Base-by-base conservation (phyloP, 2,329 filamentous ascomycete genomes). In the Penicillium frequentans region DNA sequence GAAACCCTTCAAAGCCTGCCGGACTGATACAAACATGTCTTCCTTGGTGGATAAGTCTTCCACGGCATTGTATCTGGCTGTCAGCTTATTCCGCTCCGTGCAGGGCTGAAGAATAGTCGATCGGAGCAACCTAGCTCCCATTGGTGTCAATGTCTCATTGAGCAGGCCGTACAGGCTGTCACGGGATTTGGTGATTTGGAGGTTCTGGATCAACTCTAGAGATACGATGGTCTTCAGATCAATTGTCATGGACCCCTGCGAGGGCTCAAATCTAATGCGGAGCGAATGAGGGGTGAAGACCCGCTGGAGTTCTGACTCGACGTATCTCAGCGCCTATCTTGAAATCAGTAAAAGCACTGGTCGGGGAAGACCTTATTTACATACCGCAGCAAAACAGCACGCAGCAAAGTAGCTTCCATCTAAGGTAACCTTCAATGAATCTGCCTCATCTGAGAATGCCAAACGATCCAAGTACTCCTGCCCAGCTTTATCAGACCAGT, bases 221-320 rank as follows among this genome's bases (percentile, higher is more conserved):
- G 91, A 91, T 37, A 88, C 84, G 27, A 97, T 91, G 0, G 93
- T 96, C 0, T 91, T 89, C 2, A 95, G 82, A 67, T 97, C 93
- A 65, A 98, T 96, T 84, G 96, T 91, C 93, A 98, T 96, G 0
- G 91, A 90, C 24, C 93, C 90, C 69, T 96, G 90, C 0, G 91
- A 92, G 1, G 92, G 89, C 67, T 93, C 88, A 64, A 96, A 97
- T 61, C 86, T 88, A 68, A 98, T 89, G 3, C 91, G 86, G 31
- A 98, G 82, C 21, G 93, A 93, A 70, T 95, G 88, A n/a, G 83
- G 80, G 3, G 86, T 82, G 69, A 96, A 95, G 0, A 82, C 85
- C 58, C 88, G 81, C 4, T 81, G 81, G 59, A 91, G 81, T 7
- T 86, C 84, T 1, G 88, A 74, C 56, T 96, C 90, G 47, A 96